Percentiles rank a stretch among this genome's conserved stretches.
Conservation (phyloP, 345 rosid species). For the Adansonia digitata region DNA sequence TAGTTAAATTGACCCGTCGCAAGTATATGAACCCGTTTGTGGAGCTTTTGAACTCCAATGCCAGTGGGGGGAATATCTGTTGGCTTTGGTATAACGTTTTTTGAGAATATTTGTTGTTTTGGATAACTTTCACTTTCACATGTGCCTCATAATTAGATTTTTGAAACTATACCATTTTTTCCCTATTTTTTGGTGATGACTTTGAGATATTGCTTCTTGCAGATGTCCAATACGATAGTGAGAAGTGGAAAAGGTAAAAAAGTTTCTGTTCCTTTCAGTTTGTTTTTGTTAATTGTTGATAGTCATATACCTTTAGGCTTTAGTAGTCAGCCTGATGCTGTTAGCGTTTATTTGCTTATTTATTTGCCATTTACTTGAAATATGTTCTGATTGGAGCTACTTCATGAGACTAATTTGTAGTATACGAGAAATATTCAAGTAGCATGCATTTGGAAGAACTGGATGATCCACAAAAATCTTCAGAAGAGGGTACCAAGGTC, state of each 20-base stretch:
- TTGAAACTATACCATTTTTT: neutral
- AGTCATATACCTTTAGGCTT: neutral
- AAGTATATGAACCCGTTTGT: neutral
- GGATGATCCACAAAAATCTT: constrained; percentile 47
- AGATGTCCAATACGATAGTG: constrained; percentile 63
- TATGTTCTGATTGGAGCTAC: constrained; percentile 14
- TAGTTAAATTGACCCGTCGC: neutral
- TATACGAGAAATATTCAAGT: constrained; percentile 40
- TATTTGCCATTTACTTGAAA: neutral
- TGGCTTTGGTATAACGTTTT: neutral
- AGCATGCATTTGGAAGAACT: constrained; percentile 43
- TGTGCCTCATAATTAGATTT: neutral
- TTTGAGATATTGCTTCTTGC: constrained; percentile 16
- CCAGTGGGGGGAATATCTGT: neutral
- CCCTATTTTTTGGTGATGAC: constrained; percentile 1
- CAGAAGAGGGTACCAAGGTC: constrained; percentile 43
- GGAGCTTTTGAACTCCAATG: neutral
- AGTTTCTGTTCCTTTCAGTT: neutral
- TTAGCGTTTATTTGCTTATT: neutral
- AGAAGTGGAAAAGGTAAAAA: constrained; percentile 58
- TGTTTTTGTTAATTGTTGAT: neutral
- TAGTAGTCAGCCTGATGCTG: neutral
- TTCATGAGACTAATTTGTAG: constrained; percentile 29
- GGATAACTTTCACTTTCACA: neutral
- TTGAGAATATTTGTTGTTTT: neutral